Evolutionary conservation across 2,329 filamentous ascomycete species (phyloP).

Genomic region (Orbilia ellipsospora): DNA sequence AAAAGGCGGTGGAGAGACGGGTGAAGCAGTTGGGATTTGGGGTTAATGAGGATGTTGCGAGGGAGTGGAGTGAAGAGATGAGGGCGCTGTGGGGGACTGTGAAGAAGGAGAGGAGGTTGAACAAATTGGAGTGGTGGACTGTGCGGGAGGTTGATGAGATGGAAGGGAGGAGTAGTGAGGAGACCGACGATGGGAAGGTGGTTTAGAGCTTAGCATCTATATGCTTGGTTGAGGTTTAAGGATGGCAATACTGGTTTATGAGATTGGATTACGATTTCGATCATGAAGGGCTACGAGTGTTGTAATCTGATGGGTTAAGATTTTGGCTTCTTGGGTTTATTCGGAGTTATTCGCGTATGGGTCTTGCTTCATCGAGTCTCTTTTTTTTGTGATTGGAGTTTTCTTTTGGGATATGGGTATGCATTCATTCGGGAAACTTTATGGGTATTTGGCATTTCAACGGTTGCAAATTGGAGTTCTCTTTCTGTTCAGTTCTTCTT

Average conservation of each 20-base stretch:
- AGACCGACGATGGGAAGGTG: conserved; percentile 15
- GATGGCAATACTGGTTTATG: conserved; percentile 11
- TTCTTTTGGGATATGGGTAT: conserved; percentile 1
- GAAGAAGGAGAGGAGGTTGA: conserved; percentile 15
- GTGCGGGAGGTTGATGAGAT: conserved; percentile 45
- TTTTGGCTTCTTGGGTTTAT: conserved; percentile 4
- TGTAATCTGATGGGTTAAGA: not conserved
- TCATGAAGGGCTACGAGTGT: too few species aligned
- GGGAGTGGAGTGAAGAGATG: conserved; percentile 51
- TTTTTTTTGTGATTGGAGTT: conserved; percentile 5
- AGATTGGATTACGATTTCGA: not conserved
- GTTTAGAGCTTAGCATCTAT: not conserved
- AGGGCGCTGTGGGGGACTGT: conserved; percentile 35
- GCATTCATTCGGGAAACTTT: too few species aligned
- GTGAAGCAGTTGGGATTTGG: conserved; percentile 41
- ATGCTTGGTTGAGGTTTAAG: not conserved
- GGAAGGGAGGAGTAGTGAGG: conserved; percentile 35
- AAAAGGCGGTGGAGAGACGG: conserved; percentile 47
- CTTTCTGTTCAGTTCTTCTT: not conserved
- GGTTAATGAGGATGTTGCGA: conserved; percentile 34
- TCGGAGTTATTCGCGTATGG: not conserved
- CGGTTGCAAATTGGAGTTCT: conserved; percentile 7
- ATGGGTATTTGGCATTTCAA: conserved; percentile 12
- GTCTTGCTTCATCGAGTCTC: not conserved
- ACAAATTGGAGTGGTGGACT: conserved; percentile 36